These are phyloP conservation scores for Tulasnella sp. DNA, from an alignment of 768 basidiomycete species.

Conservation along the genomic window DNA sequence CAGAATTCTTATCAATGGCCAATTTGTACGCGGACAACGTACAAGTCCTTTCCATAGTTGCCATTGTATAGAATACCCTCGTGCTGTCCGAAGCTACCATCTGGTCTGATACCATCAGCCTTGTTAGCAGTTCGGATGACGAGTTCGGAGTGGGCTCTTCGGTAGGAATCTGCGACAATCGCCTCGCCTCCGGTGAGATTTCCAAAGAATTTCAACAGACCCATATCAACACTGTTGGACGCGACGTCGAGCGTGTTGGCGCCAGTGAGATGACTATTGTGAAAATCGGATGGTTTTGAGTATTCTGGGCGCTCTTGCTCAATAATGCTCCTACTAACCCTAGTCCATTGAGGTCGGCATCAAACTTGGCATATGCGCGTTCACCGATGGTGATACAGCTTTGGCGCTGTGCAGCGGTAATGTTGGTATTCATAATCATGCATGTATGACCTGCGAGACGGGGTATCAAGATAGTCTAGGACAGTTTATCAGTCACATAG, in stretches of 20 bases:
- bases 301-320: not conserved
- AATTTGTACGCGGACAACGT: too few species aligned
- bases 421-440: conserved; percentile 9
- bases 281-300: not conserved
- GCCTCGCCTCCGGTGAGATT: not conserved
- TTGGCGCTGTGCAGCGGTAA: conserved; percentile 6
- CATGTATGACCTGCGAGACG: conserved; percentile 10
- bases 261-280: conserved; percentile 5
- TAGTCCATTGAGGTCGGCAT: not conserved
- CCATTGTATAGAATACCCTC: conserved; percentile 55
- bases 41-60: conserved; percentile 50
- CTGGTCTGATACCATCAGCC: conserved; percentile 46
- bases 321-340: not conserved
- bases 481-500: not conserved
- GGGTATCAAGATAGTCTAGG: conserved; percentile 9
- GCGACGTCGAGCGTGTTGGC: conserved; percentile 15
- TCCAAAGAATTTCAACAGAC: not conserved
- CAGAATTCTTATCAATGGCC: too few species aligned
- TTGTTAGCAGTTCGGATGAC: conserved; percentile 24
- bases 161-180: conserved; percentile 38
- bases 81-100: conserved; percentile 40
- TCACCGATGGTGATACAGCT: conserved; percentile 10
- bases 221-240: conserved; percentile 7
- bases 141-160: conserved; percentile 41
- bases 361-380: conserved; percentile 1